These are phyloP conservation scores for Cladosporium austrohemisphaericum DNA, from an alignment of 2,329 filamentous ascomycete species.

Conservation along the genomic window DNA sequence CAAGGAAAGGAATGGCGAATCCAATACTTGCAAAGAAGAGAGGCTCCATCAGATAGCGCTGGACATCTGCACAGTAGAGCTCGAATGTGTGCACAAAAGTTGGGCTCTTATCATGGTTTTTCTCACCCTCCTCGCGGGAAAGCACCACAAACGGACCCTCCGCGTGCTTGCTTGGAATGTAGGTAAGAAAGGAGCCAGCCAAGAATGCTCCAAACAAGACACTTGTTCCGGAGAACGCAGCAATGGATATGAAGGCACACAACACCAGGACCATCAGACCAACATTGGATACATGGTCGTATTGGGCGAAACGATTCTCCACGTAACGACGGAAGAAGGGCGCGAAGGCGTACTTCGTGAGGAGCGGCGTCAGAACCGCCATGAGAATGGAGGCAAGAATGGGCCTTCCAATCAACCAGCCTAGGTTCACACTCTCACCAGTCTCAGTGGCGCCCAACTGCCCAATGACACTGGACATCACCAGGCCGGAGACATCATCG, in stretches of 20 bases:
- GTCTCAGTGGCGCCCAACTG: slow-evolving; percentile 23
- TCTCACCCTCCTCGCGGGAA: slow-evolving; percentile 28
- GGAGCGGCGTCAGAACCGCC: slow-evolving; percentile 25
- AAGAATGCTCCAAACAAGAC: slow-evolving; percentile 32
- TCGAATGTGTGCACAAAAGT: slow-evolving; percentile 33
- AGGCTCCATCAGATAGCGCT: slow-evolving; percentile 31
- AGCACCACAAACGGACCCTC: slow-evolving; percentile 28
- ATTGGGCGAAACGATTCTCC: slow-evolving; percentile 25
- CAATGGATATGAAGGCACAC: slow-evolving; percentile 29
- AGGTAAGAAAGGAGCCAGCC: slow-evolving; percentile 30
- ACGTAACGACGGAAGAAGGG: slow-evolving; percentile 25
- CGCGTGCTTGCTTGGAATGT: slow-evolving; percentile 26
- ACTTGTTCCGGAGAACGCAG: slow-evolving; percentile 30
- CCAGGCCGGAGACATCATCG: slow-evolving; percentile 45
- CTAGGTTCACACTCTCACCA: slow-evolving; percentile 21
- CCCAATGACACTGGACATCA: slow-evolving; percentile 38
- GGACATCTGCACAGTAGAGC: slow-evolving; percentile 46
- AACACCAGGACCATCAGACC: slow-evolving; percentile 30
- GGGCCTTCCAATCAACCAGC: slow-evolving; percentile 28
- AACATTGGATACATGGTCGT: slow-evolving; percentile 17
- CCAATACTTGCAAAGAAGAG: slow-evolving; percentile 33
- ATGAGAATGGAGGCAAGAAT: slow-evolving; percentile 27
- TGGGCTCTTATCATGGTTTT: slow-evolving; percentile 26
- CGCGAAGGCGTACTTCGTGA: slow-evolving; percentile 37
- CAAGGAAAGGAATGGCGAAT: slow-evolving; percentile 30